Conservation (phyloP, 2,329 filamentous ascomycete genomes). For the Magnaporthiopsis incrustans region DNA sequence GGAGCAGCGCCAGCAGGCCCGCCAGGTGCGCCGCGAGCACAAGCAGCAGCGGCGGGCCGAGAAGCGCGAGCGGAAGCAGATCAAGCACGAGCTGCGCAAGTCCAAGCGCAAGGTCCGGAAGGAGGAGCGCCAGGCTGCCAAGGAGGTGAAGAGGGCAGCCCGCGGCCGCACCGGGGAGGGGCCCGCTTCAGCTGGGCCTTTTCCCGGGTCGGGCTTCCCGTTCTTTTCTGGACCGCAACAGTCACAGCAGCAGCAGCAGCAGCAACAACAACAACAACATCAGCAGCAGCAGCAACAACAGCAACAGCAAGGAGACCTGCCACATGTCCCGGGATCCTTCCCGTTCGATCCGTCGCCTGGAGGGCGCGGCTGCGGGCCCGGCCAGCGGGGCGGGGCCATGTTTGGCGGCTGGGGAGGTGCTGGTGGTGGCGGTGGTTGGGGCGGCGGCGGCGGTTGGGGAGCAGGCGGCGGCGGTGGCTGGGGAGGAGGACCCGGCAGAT, state of each 20-base stretch:
- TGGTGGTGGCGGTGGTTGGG: background rate
- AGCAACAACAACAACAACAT: background rate
- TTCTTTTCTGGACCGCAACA: background rate
- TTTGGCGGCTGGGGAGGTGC: background rate
- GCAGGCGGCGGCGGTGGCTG: too few relatives aligned
- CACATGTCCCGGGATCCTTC: background rate
- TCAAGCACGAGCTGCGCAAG: conserved; percentile 17
- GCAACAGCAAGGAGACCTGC: background rate
- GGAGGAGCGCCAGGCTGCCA: conserved; percentile 1
- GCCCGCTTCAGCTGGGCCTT: too few relatives aligned
- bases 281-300: background rate
- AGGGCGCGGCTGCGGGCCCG: too few relatives aligned
- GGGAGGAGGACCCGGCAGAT: too few relatives aligned
- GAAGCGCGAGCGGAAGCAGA: conserved; percentile 23
- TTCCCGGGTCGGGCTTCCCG: background rate
- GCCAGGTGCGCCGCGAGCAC: conserved; percentile 23
- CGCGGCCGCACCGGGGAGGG: background rate
- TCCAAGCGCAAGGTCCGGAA: conserved; percentile 7
- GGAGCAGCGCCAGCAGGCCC: conserved; percentile 23
- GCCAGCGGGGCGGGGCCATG: background rate
- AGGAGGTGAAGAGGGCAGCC: conserved; percentile 14
- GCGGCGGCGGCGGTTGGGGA: background rate
- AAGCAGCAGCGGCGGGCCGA: conserved; percentile 22
- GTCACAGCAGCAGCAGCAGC: background rate
- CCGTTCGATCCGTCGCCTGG: conserved; percentile 2